Conservation (phyloP, 495 filamentous ascomycete species). For the Chaetomium tenue region DNA sequence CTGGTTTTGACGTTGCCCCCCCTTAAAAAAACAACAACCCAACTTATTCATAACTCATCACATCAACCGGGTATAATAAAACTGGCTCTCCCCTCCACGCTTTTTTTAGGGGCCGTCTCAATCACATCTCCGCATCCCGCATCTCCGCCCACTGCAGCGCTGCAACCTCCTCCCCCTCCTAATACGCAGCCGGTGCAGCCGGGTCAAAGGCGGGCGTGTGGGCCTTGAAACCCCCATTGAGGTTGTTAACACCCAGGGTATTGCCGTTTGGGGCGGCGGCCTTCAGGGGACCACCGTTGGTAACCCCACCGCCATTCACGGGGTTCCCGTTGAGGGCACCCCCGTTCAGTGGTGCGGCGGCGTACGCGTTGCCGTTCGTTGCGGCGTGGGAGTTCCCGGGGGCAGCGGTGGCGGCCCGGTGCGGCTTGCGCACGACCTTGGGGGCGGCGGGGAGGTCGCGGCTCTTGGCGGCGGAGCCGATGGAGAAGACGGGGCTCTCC, state of each 20-base stretch:
- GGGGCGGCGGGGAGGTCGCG: conserved; percentile 64
- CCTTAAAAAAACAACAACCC: neutral
- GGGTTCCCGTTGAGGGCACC: conserved; percentile 7
- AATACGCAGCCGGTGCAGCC: neutral
- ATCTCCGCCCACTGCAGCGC: neutral
- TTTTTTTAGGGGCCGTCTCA: neutral
- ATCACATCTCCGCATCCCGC: neutral
- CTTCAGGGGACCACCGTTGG: neutral
- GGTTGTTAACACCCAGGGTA: neutral
- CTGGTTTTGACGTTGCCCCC: neutral
- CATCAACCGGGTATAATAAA: conserved; percentile 17
- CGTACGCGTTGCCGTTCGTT: neutral
- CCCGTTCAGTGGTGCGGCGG: neutral
- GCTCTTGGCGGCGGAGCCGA: conserved; percentile 75
- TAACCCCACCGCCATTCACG: neutral
- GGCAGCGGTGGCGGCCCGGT: conserved; percentile 16
- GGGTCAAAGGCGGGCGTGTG: conserved; percentile 12
- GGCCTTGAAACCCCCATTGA: conserved; percentile 12
- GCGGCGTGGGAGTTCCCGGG: too few relatives aligned
- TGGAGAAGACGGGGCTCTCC: conserved; percentile 91
- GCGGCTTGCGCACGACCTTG: conserved; percentile 64
- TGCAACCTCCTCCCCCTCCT: neutral
- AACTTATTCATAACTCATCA: conserved; percentile 1
- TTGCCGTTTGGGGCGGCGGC: conserved; percentile 3
- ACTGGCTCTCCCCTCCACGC: neutral